phyloP scores from a whole-genome alignment of 352 stramenopile species.

The Pythium biforme region DNA sequence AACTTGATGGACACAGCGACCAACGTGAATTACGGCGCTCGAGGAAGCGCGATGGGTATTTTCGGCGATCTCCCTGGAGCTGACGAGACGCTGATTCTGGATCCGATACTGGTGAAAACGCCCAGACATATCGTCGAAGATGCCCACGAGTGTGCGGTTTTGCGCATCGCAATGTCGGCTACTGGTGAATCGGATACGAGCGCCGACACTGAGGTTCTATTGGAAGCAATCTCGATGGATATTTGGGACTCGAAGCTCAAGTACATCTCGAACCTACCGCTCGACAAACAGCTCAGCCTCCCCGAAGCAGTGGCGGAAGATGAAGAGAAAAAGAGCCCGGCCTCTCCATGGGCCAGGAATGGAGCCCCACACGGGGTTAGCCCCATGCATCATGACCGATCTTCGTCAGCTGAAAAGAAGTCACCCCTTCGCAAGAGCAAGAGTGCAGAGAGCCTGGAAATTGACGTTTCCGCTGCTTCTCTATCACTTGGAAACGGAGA shows the following conservation, averaged over 20 bases:
- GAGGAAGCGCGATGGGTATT: slow-evolving; percentile 34
- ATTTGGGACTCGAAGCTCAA: slow-evolving; percentile 85
- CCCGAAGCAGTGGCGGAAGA: slow-evolving; percentile 30
- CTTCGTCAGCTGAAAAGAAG: slow-evolving; percentile 6
- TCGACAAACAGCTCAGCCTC: slow-evolving; percentile 64
- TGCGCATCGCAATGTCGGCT: slow-evolving; percentile 82
- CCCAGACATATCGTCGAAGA: slow-evolving; percentile 27
- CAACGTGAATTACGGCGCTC: slow-evolving; percentile 48
- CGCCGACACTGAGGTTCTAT: slow-evolving; percentile 71
- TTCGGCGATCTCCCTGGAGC: slow-evolving; percentile 62
- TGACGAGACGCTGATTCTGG: slow-evolving; percentile 56
- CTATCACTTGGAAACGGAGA: neutral
- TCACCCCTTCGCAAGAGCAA: slow-evolving; percentile 26
- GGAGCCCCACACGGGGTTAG: neutral
- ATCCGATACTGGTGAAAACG: slow-evolving; percentile 42
- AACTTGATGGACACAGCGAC: slow-evolving; percentile 72
- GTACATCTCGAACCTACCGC: slow-evolving; percentile 75
- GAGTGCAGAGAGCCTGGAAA: slow-evolving; percentile 22
- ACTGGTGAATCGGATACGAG: slow-evolving; percentile 53
- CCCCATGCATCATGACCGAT: neutral
- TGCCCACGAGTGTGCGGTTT: slow-evolving; percentile 56
- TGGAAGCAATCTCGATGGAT: slow-evolving; percentile 87
- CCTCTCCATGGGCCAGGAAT: slow-evolving; percentile 6
- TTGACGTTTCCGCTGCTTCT: slow-evolving; percentile 5
- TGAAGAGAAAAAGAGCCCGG: slow-evolving; percentile 18